Conservation (phyloP, 164 flowering plant genomes). For the Amborella trichopoda region DNA sequence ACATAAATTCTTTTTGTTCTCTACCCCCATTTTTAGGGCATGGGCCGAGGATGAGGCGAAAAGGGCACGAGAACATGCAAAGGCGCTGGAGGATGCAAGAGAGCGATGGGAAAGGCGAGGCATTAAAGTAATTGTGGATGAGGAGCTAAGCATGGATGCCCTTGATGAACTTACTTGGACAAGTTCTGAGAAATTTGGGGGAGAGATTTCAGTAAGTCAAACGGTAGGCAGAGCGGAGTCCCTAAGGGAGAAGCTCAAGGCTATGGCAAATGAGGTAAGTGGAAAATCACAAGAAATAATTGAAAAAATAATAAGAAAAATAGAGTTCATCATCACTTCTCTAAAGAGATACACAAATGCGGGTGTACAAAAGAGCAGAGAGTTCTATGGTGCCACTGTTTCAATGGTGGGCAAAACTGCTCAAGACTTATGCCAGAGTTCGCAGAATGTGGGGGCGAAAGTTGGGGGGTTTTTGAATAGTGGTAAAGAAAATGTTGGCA, state of each 20-base stretch:
- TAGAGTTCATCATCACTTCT: constrained; percentile 25
- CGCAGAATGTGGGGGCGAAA: constrained; percentile 8
- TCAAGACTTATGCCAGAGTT: constrained; percentile 29
- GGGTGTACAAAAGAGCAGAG: constrained; percentile 16
- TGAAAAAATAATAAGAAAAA: constrained; percentile 40
- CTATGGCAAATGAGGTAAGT: constrained; percentile 39
- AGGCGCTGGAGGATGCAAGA: constrained; percentile 85
- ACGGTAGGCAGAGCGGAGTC: constrained; percentile 35
- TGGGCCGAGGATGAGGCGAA: constrained; percentile 99
- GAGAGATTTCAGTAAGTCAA: constrained; percentile 16
- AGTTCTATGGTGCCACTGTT: constrained; percentile 27
- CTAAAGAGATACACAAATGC: constrained; percentile 28
- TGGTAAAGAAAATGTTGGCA: constrained; percentile 34
- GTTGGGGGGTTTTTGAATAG: constrained; percentile 26
- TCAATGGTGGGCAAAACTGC: constrained; percentile 26
- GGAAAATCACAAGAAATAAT: constrained; percentile 44
- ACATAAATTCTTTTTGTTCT: background rate
- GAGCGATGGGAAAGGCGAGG: constrained; percentile 83
- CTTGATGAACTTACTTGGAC: constrained; percentile 59
- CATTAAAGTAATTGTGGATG: constrained; percentile 73
- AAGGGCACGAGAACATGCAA: constrained; percentile 82
- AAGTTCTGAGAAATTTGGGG: constrained; percentile 11
- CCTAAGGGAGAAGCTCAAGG: constrained; percentile 54
- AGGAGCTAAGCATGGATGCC: constrained; percentile 64
- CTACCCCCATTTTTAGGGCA: constrained; percentile 31